Evolutionary conservation across 2,329 filamentous ascomycete species (phyloP), one percentile per base, ranked within the genome.

Genomic region (Xylariomycetidae sp.): DNA sequence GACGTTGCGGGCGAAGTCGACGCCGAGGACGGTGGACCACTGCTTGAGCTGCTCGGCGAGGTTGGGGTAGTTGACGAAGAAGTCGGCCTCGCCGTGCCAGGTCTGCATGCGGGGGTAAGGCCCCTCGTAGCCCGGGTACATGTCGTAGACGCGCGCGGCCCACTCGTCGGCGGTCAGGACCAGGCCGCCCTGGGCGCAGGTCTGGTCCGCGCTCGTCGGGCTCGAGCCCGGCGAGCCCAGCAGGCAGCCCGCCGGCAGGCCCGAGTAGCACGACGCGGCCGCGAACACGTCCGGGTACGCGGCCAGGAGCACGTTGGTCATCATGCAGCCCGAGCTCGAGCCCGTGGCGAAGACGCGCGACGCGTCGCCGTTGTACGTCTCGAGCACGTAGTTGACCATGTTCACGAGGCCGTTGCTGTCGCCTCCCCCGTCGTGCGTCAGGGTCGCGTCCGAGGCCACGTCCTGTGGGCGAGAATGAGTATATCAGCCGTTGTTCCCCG

Each of bases 401-500:
- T 43, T 46, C n/a, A 44, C 45, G 4, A 49, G 33, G 7, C 46
- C 45, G 1, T 36, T 40, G 34, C 46, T 49, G 16, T 49, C 46
- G 10, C 46, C 42, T 16, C 42, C 45, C 16, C 44, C 46, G 17
- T 46, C 31, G 28, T 46, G 33, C 8, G 37, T 48, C 12, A 49
- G 45, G 13, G 31, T 32, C 23, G 38, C 33, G 8, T 37, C 19
- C 4, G 45, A 46, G 7, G 43, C 38, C 25, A 48, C 43, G 20
- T 48, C 45, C 45, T 46, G 14, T 12, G n/a, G n/a, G n/a, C n/a
- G n/a, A n/a, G n/a, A n/a, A n/a, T n/a, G n/a, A n/a, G n/a, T n/a
- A n/a, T n/a, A n/a, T n/a, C 75, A 80, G 57, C 76, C 80, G 43
- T 58, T 61, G 42, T 64, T 62, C 11, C 50, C 57, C n/a, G 43